These are phyloP conservation scores for Arabidopsis suecica DNA, from an alignment of 345 rosid genomes.

Conservation along the genomic window DNA sequence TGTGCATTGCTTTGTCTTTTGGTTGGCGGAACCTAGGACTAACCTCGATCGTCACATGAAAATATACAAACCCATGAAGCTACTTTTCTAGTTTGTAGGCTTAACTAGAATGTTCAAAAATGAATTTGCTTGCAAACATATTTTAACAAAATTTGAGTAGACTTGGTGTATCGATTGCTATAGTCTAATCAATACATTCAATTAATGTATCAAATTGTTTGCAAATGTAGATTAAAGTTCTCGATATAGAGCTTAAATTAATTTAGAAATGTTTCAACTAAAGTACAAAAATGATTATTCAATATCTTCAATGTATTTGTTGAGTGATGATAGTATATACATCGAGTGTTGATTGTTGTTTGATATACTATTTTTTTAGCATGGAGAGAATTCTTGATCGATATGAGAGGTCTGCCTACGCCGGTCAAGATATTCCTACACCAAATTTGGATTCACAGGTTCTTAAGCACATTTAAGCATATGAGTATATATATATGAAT, in stretches of 20 bases:
- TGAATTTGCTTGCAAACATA: slow-evolving; percentile 2
- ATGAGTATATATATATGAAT: not conserved
- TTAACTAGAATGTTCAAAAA: slow-evolving; percentile 10
- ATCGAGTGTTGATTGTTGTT: slow-evolving; percentile 19
- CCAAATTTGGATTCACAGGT: slow-evolving; percentile 50
- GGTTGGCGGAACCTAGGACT: slow-evolving; percentile 43
- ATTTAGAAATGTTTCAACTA: not conserved
- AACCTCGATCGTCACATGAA: slow-evolving; percentile 40
- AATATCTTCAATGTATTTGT: not conserved
- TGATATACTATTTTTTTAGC: slow-evolving; percentile 42
- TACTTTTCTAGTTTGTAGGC: slow-evolving; percentile 20
- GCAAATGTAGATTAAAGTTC: not conserved
- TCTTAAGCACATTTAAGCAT: slow-evolving; percentile 3
- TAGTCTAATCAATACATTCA: not conserved
- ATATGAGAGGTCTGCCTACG: slow-evolving; percentile 58
- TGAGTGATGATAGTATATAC: slow-evolving; percentile 1
- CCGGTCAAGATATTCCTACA: slow-evolving; percentile 49
- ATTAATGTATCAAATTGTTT: not conserved
- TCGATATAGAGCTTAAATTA: not conserved
- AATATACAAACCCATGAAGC: slow-evolving; percentile 16
- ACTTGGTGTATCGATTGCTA: not conserved
- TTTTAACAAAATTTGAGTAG: not conserved
- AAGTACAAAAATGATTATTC: not conserved
- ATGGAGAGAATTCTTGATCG: slow-evolving; percentile 78
- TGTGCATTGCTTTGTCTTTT: slow-evolving; percentile 32